Conservation (phyloP, 352 stramenopile genomes). For the Elongisporangium undulatum region DNA sequence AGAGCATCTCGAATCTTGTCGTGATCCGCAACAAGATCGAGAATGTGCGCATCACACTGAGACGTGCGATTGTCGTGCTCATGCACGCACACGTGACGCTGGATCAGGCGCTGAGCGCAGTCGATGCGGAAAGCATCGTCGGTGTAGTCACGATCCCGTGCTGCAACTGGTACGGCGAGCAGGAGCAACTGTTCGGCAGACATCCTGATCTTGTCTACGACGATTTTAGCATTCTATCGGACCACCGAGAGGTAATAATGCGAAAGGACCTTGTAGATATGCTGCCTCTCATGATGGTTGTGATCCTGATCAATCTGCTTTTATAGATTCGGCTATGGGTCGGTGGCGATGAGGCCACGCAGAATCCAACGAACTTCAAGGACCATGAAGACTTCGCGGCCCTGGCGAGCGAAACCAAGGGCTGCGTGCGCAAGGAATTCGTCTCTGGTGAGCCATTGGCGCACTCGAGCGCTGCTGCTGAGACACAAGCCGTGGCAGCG, state of each 20-base stretch:
- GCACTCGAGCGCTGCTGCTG: not conserved
- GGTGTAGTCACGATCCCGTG: conserved; percentile 73
- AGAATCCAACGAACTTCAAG: not conserved
- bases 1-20: conserved; percentile 55
- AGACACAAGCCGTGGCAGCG: not conserved
- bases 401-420: conserved; percentile 37
- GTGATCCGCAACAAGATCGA: conserved; percentile 83
- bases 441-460: not conserved
- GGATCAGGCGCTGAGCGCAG: conserved; percentile 55
- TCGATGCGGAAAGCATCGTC: conserved; percentile 53
- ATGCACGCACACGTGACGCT: conserved; percentile 82
- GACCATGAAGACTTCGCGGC: conserved; percentile 13
- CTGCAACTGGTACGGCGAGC: conserved; percentile 81
- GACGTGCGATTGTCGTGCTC: conserved; percentile 56
- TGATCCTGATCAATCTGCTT: conserved; percentile 4
- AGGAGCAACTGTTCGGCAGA: conserved; percentile 50
- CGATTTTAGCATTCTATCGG: conserved; percentile 77
- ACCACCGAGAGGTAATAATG: conserved; percentile 67
- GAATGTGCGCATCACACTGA: conserved; percentile 63
- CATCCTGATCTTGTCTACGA: conserved; percentile 72
- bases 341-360: conserved; percentile 4
- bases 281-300: not conserved
- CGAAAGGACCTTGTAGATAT: not conserved
- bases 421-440: conserved; percentile 40
- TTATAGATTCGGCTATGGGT: conserved; percentile 47